phyloP scores from a whole-genome alignment of 108 stramenopile genomes.

The Nitzschia putrida region DNA sequence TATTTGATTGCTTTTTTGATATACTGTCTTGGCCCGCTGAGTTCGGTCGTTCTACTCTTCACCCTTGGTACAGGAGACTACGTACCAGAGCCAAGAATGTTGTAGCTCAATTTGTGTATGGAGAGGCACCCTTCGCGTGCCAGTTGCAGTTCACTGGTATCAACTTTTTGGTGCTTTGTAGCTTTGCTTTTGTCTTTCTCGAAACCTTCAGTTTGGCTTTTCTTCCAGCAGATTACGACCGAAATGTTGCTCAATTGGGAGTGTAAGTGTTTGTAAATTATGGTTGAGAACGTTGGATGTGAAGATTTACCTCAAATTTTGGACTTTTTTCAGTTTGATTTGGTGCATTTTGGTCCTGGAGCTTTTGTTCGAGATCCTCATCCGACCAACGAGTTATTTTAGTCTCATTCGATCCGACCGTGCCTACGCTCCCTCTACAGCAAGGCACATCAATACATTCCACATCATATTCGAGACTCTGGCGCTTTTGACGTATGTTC shows the following conservation, averaged over 20 bases:
- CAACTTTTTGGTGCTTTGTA: constrained; percentile 77
- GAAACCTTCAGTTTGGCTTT: constrained; percentile 70
- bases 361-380: constrained; percentile 68
- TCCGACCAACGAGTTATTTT: constrained; percentile 66
- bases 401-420: constrained; percentile 65
- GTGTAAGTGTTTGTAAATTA: constrained; percentile 53
- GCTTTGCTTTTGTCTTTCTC: constrained; percentile 64
- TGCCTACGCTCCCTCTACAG: constrained; percentile 72
- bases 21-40: constrained; percentile 15
- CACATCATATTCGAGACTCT: constrained; percentile 67
- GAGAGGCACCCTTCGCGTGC: constrained; percentile 56
- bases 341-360: constrained; percentile 74
- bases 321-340: constrained; percentile 43
- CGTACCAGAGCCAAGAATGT: constrained; percentile 20
- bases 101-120: constrained; percentile 34
- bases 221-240: constrained; percentile 53
- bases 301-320: background rate
- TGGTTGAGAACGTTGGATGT: background rate
- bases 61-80: constrained; percentile 29
- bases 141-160: constrained; percentile 63
- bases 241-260: constrained; percentile 47
- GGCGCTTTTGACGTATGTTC: constrained; percentile 67
- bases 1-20: constrained; percentile 6
- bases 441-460: constrained; percentile 63
- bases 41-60: constrained; percentile 7